phyloP scores from a whole-genome alignment of 768 basidiomycete genomes.

The Hortiboletus flavorubellus region DNA sequence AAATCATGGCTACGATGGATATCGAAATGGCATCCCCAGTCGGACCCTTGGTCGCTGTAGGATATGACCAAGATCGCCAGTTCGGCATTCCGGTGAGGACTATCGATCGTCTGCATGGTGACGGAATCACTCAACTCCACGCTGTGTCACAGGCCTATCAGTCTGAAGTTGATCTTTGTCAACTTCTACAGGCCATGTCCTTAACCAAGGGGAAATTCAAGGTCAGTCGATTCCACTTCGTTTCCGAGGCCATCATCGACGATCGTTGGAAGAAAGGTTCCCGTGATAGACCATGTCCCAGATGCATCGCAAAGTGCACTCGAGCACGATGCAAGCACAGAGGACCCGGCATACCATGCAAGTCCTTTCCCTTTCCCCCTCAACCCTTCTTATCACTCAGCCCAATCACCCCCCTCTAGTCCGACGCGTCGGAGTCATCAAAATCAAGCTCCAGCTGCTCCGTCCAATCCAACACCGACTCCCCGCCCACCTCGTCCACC shows the following conservation, averaged over 20 bases:
- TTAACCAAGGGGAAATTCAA: conserved; percentile 36
- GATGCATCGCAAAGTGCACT: conserved; percentile 32
- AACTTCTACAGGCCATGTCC: conserved; percentile 49
- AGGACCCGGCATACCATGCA: conserved; percentile 45
- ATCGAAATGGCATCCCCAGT: conserved; percentile 33
- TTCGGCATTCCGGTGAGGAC: conserved; percentile 25
- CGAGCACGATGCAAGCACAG: conserved; percentile 42
- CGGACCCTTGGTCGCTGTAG: conserved; percentile 26
- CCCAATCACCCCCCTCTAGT: conserved; percentile 26
- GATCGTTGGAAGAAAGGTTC: conserved; percentile 33
- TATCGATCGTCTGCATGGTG: neutral
- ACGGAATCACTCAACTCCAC: conserved; percentile 1
- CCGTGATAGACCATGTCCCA: conserved; percentile 26
- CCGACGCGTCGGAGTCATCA: conserved; percentile 45
- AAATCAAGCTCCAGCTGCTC: conserved; percentile 40
- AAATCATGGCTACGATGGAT: conserved; percentile 26
- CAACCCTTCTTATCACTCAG: neutral
- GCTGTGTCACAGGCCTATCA: conserved; percentile 22
- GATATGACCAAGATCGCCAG: conserved; percentile 16
- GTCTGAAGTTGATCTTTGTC: conserved; percentile 47
- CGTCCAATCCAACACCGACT: conserved; percentile 20
- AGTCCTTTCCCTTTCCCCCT: conserved; percentile 3
- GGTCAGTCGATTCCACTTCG: conserved; percentile 20
- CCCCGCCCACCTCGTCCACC: conserved; percentile 16
- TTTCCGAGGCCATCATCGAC: conserved; percentile 11